These are phyloP conservation scores for Physcomitrium patens DNA, from an alignment of 225 moss, liverwort and hornwort species.

Conservation along the genomic window DNA sequence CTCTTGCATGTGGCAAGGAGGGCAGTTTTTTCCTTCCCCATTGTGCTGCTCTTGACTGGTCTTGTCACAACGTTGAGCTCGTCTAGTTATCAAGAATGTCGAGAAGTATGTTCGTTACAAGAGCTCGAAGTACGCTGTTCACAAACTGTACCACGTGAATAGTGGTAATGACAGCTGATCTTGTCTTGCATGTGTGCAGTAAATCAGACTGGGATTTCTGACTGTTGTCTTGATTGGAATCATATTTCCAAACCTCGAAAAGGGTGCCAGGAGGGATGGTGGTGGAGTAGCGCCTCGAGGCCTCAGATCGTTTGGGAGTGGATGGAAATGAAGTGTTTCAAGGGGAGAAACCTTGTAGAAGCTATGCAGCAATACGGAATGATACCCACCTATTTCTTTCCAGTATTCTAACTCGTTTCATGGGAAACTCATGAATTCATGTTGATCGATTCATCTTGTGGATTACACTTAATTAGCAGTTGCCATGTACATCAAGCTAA, in stretches of 20 bases:
- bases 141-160: background rate
- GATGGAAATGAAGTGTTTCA: conserved; percentile 90
- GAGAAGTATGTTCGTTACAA: conserved; percentile 59
- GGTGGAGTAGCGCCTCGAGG: conserved; percentile 94
- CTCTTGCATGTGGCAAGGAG: conserved; percentile 89
- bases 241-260: conserved; percentile 49
- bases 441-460: background rate
- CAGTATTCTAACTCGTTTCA: background rate
- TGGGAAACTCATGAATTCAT: background rate
- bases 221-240: background rate
- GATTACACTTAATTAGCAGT: background rate
- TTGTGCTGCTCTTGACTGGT: conserved; percentile 85
- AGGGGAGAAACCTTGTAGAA: conserved; percentile 80
- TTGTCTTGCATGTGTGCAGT: background rate
- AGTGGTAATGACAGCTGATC: background rate
- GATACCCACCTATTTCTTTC: conserved; percentile 44
- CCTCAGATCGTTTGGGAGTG: conserved; percentile 88
- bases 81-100: conserved; percentile 86
- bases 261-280: conserved; percentile 89
- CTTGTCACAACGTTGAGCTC: conserved; percentile 77
- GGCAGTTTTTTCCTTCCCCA: conserved; percentile 97
- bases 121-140: background rate
- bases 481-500: background rate
- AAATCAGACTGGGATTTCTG: background rate
- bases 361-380: conserved; percentile 98